Evolutionary conservation across 768 basidiomycete species (phyloP), one percentile per base, ranked within the genome.

Genomic region (Collybia nuda): DNA sequence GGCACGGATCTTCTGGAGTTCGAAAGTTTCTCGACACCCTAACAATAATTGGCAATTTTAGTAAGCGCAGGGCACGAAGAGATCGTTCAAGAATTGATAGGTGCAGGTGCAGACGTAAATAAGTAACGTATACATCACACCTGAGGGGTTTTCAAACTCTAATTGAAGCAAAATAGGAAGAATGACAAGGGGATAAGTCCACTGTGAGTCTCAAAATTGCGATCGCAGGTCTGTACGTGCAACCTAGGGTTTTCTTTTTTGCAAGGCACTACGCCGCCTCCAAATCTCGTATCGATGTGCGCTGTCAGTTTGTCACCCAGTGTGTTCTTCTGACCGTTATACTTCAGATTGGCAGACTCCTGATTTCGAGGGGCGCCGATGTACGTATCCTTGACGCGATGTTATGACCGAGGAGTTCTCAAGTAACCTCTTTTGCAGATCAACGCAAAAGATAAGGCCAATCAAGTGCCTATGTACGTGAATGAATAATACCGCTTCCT

Each of bases 401-500:
- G 64, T 64, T 55, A 65, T 60, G 51, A 53, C 61, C 66, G 62
- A 57, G 59, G 62, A 66, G 58, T 67, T 61, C 59, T 47, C 48
- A 63, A 62, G 59, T 69, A 63, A 65, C 65, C 51, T 50, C 56
- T 35, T 60, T 62, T 40, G 51, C 62, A 99, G 92, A 90, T 96
- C 71, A 99, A 98, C 62, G 89, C 88, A 39, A 88, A 83, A 70
- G 96, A 99, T 75, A 86, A 85, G 58, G 93, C 95, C 38, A 93
- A 89, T 64, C 97, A 99, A 71, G 74, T 85, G 40, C 93, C 97
- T 48, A 77, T 99, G 86, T 93, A 61, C 44, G 89, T 57, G 38
- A 11, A 36, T 47, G 37, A 37, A 39, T 37, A 46, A 53, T 58
- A 56, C 59, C 47, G 42, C 48, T 26, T 59, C 60, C 57, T 58